Conservation (phyloP, 352 stramenopile genomes). For the Vaucheria bursata region DNA sequence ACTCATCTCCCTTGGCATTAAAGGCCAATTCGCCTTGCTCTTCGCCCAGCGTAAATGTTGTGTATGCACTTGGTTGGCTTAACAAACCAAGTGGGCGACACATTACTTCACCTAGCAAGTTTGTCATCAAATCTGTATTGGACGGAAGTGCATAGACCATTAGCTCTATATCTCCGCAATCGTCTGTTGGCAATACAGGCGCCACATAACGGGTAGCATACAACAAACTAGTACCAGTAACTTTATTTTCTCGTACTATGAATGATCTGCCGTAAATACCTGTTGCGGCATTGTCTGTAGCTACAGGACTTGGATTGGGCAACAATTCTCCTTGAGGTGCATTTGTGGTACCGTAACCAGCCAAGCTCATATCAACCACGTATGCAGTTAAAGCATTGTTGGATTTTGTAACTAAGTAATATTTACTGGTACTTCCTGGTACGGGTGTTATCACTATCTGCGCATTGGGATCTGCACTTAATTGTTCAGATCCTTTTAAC, state of each 20-base stretch:
- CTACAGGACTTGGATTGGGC: not conserved
- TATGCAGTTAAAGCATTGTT: not conserved
- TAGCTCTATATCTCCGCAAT: too few species aligned
- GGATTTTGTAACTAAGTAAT: not conserved
- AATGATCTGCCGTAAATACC: not conserved
- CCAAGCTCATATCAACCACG: not conserved
- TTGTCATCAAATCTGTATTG: not conserved
- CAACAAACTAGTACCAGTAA: not conserved
- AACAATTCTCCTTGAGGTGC: not conserved
- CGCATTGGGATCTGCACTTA: not conserved
- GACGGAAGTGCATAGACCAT: too few species aligned
- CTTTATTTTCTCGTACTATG: not conserved
- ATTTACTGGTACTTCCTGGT: not conserved
- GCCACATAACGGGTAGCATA: not conserved
- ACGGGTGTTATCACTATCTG: not conserved
- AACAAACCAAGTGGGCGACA: not conserved
- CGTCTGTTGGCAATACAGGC: not conserved
- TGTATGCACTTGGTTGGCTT: not conserved
- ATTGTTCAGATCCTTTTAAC: not conserved
- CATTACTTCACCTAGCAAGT: not conserved
- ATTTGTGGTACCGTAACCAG: not conserved
- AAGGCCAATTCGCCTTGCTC: not conserved
- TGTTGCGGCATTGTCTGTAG: not conserved
- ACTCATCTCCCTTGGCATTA: too few species aligned
- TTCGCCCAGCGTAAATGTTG: not conserved